These are phyloP conservation scores for Thielaviopsis musarum DNA, from an alignment of 2,329 filamentous ascomycete genomes.

Conservation along the genomic window DNA sequence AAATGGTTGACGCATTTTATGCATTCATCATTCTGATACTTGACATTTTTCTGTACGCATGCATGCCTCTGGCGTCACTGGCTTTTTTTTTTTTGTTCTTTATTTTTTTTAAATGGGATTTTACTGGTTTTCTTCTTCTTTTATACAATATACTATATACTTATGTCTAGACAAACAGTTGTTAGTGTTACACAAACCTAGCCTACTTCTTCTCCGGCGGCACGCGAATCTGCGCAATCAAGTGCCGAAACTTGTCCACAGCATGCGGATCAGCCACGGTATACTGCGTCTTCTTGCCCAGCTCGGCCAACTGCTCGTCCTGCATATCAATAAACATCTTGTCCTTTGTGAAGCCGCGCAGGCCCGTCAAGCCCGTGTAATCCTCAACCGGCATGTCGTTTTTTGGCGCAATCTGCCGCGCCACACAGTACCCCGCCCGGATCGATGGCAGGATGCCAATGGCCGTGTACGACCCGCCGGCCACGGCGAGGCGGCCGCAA, in stretches of 20 bases:
- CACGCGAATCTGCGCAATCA: background rate
- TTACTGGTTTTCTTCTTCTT: background rate
- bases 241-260: background rate
- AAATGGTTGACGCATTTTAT: background rate
- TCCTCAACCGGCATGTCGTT: constrained; percentile 15
- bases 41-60: too few species aligned
- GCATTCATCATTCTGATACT: too few species aligned
- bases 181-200: background rate
- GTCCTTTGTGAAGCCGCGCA: constrained; percentile 1
- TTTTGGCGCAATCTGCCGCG: constrained; percentile 20
- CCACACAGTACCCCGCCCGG: constrained; percentile 31
- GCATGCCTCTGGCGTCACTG: too few species aligned
- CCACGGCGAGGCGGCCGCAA: constrained; percentile 46
- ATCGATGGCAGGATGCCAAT: constrained; percentile 35
- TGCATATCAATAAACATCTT: constrained; percentile 15
- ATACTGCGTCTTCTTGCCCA: constrained; percentile 3
- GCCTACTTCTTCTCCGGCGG: background rate
- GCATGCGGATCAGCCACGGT: background rate
- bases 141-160: background rate
- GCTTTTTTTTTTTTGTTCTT: background rate
- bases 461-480: constrained; percentile 35
- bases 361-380: constrained; percentile 19
- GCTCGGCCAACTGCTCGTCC: background rate
- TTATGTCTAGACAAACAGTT: background rate
- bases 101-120: background rate